Evolutionary conservation across 1,284 basidiomycete genomes (phyloP), one percentile per base, ranked within the genome.

Genomic region (Blastosporella zonata): DNA sequence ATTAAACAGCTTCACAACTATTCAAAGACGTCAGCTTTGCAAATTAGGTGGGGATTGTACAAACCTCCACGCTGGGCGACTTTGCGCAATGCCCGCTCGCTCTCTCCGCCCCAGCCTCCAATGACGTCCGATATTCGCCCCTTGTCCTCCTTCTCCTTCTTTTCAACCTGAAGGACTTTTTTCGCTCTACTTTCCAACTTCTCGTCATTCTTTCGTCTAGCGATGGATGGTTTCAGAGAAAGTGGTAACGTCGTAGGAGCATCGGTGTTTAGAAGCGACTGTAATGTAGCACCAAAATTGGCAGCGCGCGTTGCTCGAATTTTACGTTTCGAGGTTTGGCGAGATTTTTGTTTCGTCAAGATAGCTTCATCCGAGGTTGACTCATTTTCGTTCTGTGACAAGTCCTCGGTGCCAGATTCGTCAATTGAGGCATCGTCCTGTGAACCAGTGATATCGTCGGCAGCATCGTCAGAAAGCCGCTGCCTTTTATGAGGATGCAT

Each of bases 1-100:
- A 59, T 91, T 91, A 70, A 91, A 91, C 10, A 91, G 69, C 59
- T 87, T 83, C 9, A 91, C 87, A 37, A 91, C 88, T 91, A 46
- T 10, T 38, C 31, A 18, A 25, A 33, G 23, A 3, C 52, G 33
- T 53, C 23, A 50, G 43, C 20, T 6, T 31, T 10, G 29, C 6
- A 18, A 38, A 13, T 9, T n/a, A 48, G 18, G 6, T 18, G 52
- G 50, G 23, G 31, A 51, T 49, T 46, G 41, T 38, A 62, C 79
- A 43, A 64, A 89, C 88, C 88, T 66, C 88, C 88, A 65, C 88
- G 75, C 59, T 91, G 89, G 9, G 89, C 89, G 47, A 91, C 82
- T 64, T 91, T 91, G 54, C 88, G 69, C 51, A 91, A 64, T 2
- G 80, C 79, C 47, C 89, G 70, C 62, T 91, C 89, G 55, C 80